A percentile compares a stretch with the other conserved stretches of the same genome.
phyloP scores from a whole-genome alignment of 2,329 filamentous ascomycete species.

The Exophiala spinifera region DNA sequence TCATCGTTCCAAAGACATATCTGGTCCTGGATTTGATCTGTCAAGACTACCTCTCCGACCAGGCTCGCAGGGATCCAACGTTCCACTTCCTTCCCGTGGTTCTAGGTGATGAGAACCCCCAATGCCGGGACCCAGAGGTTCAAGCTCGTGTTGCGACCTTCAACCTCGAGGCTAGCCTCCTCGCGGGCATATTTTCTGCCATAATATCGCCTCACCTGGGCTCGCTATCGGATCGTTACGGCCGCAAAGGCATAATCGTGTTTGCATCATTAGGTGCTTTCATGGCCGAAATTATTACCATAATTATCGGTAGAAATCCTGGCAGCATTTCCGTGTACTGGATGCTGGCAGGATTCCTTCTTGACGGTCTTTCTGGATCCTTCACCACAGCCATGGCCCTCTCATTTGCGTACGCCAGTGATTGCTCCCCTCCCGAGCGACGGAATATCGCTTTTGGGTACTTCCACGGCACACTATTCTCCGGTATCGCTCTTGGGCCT shows the following conservation, averaged over 20 bases:
- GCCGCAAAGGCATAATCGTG: constrained; percentile 71
- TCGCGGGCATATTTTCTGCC: constrained; percentile 73
- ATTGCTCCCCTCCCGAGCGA: constrained; percentile 77
- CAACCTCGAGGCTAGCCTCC: constrained; percentile 69
- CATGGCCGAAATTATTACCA: constrained; percentile 69
- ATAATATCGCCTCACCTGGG: constrained; percentile 80
- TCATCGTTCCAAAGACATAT: constrained; percentile 82
- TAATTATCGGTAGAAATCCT: constrained; percentile 72
- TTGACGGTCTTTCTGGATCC: constrained; percentile 83
- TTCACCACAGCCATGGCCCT: constrained; percentile 80
- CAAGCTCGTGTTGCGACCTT: constrained; percentile 76
- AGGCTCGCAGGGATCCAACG: constrained; percentile 55
- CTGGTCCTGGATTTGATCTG: constrained; percentile 82
- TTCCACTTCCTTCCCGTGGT: constrained; percentile 63
- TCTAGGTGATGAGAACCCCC: constrained; percentile 67
- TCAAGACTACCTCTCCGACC: constrained; percentile 73
- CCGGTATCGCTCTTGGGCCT: constrained; percentile 83
- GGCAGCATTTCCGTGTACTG: constrained; percentile 71
- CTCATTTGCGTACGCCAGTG: constrained; percentile 80
- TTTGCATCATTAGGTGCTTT: constrained; percentile 73
- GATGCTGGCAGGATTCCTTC: constrained; percentile 70
- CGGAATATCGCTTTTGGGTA: constrained; percentile 83
- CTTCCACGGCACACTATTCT: constrained; percentile 84
- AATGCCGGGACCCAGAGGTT: constrained; percentile 77
- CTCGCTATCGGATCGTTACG: constrained; percentile 80